Evolutionary conservation across 1,139 yeast genomes (phyloP).

Genomic region (Trichomonascaceae sp.): DNA sequence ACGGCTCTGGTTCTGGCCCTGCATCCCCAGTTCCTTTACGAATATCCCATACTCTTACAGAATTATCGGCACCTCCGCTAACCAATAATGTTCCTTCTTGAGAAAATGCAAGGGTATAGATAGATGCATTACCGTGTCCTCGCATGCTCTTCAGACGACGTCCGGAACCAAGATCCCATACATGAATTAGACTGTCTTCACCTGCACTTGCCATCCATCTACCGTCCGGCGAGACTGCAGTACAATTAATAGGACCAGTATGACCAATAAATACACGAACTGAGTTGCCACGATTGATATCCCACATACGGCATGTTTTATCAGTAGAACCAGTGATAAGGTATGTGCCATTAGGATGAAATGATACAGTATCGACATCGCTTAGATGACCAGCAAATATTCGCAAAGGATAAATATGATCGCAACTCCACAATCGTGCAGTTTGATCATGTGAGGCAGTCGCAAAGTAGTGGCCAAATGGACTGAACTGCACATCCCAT

Average conservation of each 20-base stretch:
- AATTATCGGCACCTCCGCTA: slow-evolving; percentile 88
- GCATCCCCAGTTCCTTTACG: slow-evolving; percentile 77
- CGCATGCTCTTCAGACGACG: slow-evolving; percentile 68
- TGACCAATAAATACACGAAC: slow-evolving; percentile 96
- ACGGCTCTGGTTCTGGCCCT: slow-evolving; percentile 76
- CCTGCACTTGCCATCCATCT: slow-evolving; percentile 95
- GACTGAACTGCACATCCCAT: slow-evolving; percentile 95
- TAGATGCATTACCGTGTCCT: slow-evolving; percentile 87
- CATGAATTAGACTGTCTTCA: slow-evolving; percentile 80
- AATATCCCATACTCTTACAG: slow-evolving; percentile 94
- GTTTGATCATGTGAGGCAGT: slow-evolving; percentile 98
- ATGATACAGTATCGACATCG: slow-evolving; percentile 91
- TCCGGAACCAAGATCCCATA: slow-evolving; percentile 96
- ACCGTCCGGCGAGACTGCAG: slow-evolving; percentile 94
- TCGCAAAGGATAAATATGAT: slow-evolving; percentile 91
- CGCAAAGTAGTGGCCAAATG: slow-evolving; percentile 94
- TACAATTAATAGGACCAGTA: slow-evolving; percentile 75
- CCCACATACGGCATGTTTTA: slow-evolving; percentile 98
- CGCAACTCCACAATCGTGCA: slow-evolving; percentile 96
- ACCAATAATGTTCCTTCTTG: slow-evolving; percentile 85
- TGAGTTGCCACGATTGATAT: slow-evolving; percentile 77
- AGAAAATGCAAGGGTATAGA: slow-evolving; percentile 80
- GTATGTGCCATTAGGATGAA: slow-evolving; percentile 95
- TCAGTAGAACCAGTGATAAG: slow-evolving; percentile 94
- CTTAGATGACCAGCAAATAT: slow-evolving; percentile 96